Evolutionary conservation across 306 rosid species (phyloP), one percentile per base, ranked within the genome.

Genomic region (Quercus variabilis): DNA sequence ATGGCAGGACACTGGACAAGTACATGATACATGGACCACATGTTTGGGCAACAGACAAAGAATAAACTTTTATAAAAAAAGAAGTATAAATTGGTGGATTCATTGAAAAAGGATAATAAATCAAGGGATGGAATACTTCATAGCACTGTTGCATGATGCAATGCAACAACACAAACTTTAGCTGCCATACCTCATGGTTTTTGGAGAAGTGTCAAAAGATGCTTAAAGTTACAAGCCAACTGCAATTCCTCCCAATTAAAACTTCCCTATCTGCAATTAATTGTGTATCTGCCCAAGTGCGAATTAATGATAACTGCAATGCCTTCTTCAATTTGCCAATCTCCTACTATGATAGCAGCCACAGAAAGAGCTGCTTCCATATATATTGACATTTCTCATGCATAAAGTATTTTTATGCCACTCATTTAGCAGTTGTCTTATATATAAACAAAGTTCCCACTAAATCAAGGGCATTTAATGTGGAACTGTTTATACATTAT

Each of bases 261-360:
- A 70, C 30, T 63, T 41, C 31, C 31, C 76, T 30, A 33, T 58
- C 78, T 68, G 59, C 82, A 74, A 78, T 67, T 74, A 51, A 83
- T 62, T 14, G n/a, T 67, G 52, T 19, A 19, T 67, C 49, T 33
- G 18, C 52, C 51, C 3, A 18, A 19, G 23, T 8, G 26, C 72
- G 10, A 33, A 31, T n/a, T 28, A 64, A 25, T 64, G 19, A 60
- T 25, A 25, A 23, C 6, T 15, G 20, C 20, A 64, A 64, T 64
- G 41, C 19, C n/a, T 6, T 35, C 49, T 46, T 21, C 52, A 19
- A n/a, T n/a, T 64, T 35, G 38, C 52, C 26, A 19, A 33, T 67
- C 52, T 35, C 51, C 49, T 4, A 17, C 5, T 7, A 30, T 30
- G 23, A 15, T 17, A 6, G 23, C 19, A 64, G 21, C 21, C 21